phyloP scores from a whole-genome alignment of 2,329 filamentous ascomycete genomes.

The Botrytis paeoniae region DNA sequence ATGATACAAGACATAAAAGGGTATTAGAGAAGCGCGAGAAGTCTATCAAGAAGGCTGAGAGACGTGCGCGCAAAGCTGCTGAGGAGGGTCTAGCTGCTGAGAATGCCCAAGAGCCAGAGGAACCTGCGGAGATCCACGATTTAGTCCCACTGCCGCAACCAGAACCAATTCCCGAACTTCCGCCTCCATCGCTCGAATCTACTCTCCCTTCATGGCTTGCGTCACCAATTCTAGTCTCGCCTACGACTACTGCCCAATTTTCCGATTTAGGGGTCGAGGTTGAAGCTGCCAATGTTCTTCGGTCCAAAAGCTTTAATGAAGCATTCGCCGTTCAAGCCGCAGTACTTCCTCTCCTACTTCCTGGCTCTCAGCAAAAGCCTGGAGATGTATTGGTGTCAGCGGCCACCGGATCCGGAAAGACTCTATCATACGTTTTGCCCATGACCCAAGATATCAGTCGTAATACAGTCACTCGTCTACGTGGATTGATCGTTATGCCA shows the following conservation, averaged over 20 bases:
- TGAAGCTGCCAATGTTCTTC: constrained; percentile 59
- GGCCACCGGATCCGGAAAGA: constrained; percentile 94
- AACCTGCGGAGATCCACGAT: constrained; percentile 57
- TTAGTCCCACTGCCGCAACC: constrained; percentile 82
- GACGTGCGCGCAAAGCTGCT: constrained; percentile 39
- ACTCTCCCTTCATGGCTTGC: constrained; percentile 80
- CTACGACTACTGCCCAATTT: constrained; percentile 60
- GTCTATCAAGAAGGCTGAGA: constrained; percentile 50
- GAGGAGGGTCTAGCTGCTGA: constrained; percentile 28
- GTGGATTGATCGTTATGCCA: constrained; percentile 82
- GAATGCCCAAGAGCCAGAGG: constrained; percentile 30
- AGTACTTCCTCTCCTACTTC: constrained; percentile 75
- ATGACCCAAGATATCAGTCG: constrained; percentile 74
- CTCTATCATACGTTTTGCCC: constrained; percentile 84
- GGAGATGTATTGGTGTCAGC: constrained; percentile 89
- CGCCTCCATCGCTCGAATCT: constrained; percentile 65
- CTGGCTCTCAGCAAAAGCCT: constrained; percentile 55
- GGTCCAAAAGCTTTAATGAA: constrained; percentile 64
- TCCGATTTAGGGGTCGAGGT: constrained; percentile 59
- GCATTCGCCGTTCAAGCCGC: constrained; percentile 79
- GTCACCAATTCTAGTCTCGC: constrained; percentile 66
- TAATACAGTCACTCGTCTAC: constrained; percentile 61
- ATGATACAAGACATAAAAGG: constrained; percentile 39
- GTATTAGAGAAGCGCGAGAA: constrained; percentile 56
- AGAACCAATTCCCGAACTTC: constrained; percentile 54